Conservation (phyloP, 345 rosid genomes). For the Alliaria petiolata region DNA sequence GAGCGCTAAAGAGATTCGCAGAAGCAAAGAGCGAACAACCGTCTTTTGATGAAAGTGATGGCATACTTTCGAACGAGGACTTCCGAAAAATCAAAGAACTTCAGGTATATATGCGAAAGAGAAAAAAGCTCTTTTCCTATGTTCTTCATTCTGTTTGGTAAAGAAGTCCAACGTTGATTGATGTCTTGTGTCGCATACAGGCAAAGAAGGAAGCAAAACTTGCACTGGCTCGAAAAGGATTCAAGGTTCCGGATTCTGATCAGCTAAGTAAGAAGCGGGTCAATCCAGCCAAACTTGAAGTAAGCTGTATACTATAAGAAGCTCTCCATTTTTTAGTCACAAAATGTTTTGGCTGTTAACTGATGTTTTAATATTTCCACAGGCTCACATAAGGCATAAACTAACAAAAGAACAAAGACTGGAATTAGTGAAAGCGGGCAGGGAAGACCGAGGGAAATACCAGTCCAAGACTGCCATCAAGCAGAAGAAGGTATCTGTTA, state of each 20-base stretch:
- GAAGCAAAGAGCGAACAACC: slow-evolving; percentile 41
- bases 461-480: slow-evolving; percentile 66
- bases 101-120: slow-evolving; percentile 43
- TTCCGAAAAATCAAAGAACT: slow-evolving; percentile 80
- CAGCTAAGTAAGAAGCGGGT: slow-evolving; percentile 73
- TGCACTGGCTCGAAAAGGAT: slow-evolving; percentile 74
- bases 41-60: slow-evolving; percentile 47
- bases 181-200: slow-evolving; percentile 30
- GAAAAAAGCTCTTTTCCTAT: background rate
- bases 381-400: slow-evolving; percentile 84
- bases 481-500: slow-evolving; percentile 64
- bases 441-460: slow-evolving; percentile 80
- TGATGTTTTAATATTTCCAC: background rate
- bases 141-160: background rate
- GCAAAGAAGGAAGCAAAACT: slow-evolving; percentile 67
- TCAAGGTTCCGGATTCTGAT: slow-evolving; percentile 72
- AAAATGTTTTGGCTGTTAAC: background rate
- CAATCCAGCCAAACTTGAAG: slow-evolving; percentile 88
- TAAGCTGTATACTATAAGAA: slow-evolving; percentile 35
- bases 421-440: slow-evolving; percentile 75
- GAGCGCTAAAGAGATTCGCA: slow-evolving; percentile 78
- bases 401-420: slow-evolving; percentile 79
- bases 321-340: slow-evolving; percentile 8
- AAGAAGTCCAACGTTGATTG: background rate
- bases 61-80: slow-evolving; percentile 90